Evolutionary conservation across 225 moss, liverwort and hornwort genomes (phyloP).

Genomic region (Bryum argenteum): DNA sequence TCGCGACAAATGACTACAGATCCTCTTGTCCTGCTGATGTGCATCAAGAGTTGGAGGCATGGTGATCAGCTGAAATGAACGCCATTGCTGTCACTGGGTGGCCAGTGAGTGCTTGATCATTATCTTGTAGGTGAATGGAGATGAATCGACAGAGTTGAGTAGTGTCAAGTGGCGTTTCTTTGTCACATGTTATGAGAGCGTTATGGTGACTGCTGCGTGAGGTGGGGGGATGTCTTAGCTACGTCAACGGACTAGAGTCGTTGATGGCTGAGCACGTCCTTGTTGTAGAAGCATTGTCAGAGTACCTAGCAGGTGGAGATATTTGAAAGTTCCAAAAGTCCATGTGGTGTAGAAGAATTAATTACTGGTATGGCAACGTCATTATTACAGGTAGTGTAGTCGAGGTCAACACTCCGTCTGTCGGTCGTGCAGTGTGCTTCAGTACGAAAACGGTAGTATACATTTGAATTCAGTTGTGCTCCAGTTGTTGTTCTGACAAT

Average conservation of each 20-base stretch:
- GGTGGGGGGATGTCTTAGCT: slow-evolving; percentile 4
- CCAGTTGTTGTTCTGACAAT: slow-evolving; percentile 6
- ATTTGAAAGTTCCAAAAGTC: background rate
- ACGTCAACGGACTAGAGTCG: background rate
- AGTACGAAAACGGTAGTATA: slow-evolving; percentile 4
- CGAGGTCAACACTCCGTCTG: slow-evolving; percentile 8
- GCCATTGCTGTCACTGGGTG: background rate
- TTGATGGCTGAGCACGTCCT: slow-evolving; percentile 8
- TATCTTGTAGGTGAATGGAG: background rate
- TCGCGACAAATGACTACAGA: background rate
- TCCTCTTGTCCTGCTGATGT: background rate
- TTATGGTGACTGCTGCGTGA: background rate
- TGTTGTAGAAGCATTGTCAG: slow-evolving; percentile 3
- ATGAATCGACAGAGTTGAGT: background rate
- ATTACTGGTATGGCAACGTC: background rate
- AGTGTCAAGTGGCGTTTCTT: background rate
- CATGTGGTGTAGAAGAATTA: background rate
- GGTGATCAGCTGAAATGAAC: slow-evolving; percentile 2
- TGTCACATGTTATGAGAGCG: background rate
- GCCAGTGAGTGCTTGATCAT: background rate
- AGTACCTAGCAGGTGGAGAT: background rate
- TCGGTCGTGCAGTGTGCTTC: background rate
- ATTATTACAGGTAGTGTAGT: background rate
- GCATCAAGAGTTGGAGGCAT: background rate
- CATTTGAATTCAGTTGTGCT: slow-evolving; percentile 18